These are phyloP conservation scores for Candida wancherniae DNA, from an alignment of 805 yeast species.

Conservation along the genomic window DNA sequence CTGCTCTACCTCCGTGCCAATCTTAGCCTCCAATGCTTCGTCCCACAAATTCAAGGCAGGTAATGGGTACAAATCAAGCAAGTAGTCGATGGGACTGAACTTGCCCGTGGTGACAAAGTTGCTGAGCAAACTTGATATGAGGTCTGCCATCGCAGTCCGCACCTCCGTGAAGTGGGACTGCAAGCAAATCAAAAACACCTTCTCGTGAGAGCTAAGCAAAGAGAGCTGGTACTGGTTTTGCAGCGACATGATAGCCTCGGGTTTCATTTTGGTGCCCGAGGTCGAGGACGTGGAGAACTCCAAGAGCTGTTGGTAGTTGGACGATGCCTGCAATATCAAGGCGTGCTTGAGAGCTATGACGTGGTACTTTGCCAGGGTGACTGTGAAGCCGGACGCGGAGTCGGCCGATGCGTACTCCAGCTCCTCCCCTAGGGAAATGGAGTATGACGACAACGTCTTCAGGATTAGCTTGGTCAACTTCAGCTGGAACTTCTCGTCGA, in stretches of 20 bases:
- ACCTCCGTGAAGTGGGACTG: slow-evolving; percentile 31
- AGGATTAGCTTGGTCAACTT: slow-evolving; percentile 30
- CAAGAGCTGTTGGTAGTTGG: slow-evolving; percentile 36
- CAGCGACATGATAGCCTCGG: slow-evolving; percentile 37
- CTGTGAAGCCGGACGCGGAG: slow-evolving; percentile 13
- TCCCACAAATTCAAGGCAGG: slow-evolving; percentile 32
- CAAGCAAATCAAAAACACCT: slow-evolving; percentile 26
- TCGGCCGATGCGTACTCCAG: slow-evolving; percentile 10
- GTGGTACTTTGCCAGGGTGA: slow-evolving; percentile 29
- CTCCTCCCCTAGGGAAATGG: slow-evolving; percentile 15
- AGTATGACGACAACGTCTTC: slow-evolving; percentile 22
- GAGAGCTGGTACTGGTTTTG: slow-evolving; percentile 35
- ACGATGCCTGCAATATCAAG: slow-evolving; percentile 27
- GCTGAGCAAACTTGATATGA: slow-evolving; percentile 29
- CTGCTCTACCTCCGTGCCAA: slow-evolving; percentile 20
- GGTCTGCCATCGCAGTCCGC: slow-evolving; percentile 33
- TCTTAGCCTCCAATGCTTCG: slow-evolving; percentile 14
- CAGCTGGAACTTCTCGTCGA: slow-evolving; percentile 37
- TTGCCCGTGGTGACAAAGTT: slow-evolving; percentile 38
- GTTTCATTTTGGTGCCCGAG: slow-evolving; percentile 37
- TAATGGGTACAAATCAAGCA: slow-evolving; percentile 27
- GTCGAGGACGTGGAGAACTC: slow-evolving; percentile 33
- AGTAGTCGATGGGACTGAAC: slow-evolving; percentile 31
- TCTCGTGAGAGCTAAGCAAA: slow-evolving; percentile 28
- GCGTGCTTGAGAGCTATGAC: slow-evolving; percentile 29